phyloP scores from a whole-genome alignment of 1,284 basidiomycete species.

The Ceratorhiza oryzae-sativae region DNA sequence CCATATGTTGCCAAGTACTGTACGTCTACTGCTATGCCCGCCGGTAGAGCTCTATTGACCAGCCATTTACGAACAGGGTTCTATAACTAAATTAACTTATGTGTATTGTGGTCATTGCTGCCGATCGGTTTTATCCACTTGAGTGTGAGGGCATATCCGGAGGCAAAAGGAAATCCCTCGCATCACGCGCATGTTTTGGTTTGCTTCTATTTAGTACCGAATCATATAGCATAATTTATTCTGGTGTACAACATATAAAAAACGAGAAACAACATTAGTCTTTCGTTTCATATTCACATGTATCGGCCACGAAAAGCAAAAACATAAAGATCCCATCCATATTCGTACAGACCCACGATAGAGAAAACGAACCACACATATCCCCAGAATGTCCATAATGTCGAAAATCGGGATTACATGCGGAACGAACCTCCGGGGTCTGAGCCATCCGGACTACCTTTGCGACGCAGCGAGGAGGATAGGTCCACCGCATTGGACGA shows the following conservation, averaged over 20 bases:
- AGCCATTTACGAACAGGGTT: slow-evolving; percentile 41
- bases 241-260: too few relatives aligned
- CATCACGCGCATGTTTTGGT: too few relatives aligned
- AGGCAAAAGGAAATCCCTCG: too few relatives aligned
- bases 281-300: too few relatives aligned
- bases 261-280: too few relatives aligned
- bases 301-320: too few relatives aligned
- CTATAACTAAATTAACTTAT: slow-evolving; percentile 39
- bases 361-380: background rate
- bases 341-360: background rate
- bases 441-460: slow-evolving; percentile 6
- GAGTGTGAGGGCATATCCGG: too few relatives aligned
- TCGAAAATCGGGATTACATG: background rate
- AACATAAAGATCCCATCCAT: too few relatives aligned
- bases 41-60: background rate
- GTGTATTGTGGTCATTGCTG: background rate
- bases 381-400: background rate
- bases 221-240: background rate
- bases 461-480: background rate
- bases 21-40: background rate
- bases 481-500: background rate
- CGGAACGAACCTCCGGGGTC: background rate
- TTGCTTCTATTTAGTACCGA: background rate
- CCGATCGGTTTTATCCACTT: background rate
- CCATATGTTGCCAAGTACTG: slow-evolving; percentile 64